phyloP scores from a whole-genome alignment of 306 rosid genomes.

The Hylodesmum podocarpum region DNA sequence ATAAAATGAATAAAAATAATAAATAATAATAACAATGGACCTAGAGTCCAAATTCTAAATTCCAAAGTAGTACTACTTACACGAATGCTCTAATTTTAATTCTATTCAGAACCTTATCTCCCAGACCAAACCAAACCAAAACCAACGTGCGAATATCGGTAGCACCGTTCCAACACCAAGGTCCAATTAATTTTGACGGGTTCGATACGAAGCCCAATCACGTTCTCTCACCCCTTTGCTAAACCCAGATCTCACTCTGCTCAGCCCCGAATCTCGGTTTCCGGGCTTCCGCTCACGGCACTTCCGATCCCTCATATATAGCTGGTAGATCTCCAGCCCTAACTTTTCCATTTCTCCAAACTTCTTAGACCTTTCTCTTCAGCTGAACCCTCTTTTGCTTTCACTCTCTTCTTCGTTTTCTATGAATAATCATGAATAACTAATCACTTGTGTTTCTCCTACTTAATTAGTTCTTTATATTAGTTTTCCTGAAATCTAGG shows the following conservation, averaged over 20 bases:
- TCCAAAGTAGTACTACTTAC: too few relatives aligned
- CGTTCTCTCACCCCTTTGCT: conserved; percentile 26
- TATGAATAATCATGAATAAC: too few relatives aligned
- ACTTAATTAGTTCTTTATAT: too few relatives aligned
- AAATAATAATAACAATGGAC: conserved; percentile 56
- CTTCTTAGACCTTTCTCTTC: neutral
- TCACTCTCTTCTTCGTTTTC: neutral
- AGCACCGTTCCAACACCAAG: conserved; percentile 27
- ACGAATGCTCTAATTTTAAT: conserved; percentile 26
- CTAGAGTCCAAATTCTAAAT: conserved; percentile 43
- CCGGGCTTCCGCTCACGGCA: conserved; percentile 32
- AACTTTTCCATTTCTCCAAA: neutral
- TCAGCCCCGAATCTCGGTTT: too few relatives aligned
- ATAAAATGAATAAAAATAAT: too few relatives aligned
- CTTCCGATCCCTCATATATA: neutral
- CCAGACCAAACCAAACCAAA: too few relatives aligned
- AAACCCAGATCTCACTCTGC: conserved; percentile 64
- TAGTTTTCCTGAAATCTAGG: too few relatives aligned
- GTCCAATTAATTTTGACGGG: conserved; percentile 86
- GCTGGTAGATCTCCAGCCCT: conserved; percentile 42
- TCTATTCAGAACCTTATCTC: neutral
- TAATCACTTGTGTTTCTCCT: too few relatives aligned
- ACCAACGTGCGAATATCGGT: neutral
- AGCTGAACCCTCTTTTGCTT: neutral
- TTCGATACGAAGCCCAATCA: conserved; percentile 74